Conservation (phyloP, 2,329 filamentous ascomycete genomes). For the Polytolypa hystricis region DNA sequence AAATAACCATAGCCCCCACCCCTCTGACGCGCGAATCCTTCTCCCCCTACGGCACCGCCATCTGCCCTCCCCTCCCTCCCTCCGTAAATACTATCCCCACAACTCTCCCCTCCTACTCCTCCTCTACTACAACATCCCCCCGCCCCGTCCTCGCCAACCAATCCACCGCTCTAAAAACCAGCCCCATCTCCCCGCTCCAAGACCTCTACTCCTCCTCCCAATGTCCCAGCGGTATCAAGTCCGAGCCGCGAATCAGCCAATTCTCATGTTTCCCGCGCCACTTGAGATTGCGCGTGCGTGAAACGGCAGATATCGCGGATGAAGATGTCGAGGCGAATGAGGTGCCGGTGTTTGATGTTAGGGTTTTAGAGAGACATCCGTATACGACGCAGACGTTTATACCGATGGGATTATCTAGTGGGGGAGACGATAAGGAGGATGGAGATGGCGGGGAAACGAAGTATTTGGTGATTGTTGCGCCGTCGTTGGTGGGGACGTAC, state of each 20-base stretch:
- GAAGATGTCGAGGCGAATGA: constrained; percentile 11
- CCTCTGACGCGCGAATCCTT: constrained; percentile 62
- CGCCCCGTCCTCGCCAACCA: constrained; percentile 64
- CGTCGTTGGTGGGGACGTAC: constrained; percentile 46
- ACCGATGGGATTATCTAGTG: constrained; percentile 45
- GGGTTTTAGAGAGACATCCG: constrained; percentile 78
- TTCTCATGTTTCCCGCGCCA: constrained; percentile 69
- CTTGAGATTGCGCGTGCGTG: constrained; percentile 28
- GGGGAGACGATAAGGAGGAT: constrained; percentile 9
- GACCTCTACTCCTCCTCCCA: constrained; percentile 56
- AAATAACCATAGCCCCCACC: constrained; percentile 43
- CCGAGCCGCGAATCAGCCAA: constrained; percentile 65
- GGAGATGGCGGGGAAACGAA: constrained; percentile 18
- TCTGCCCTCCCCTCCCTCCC: constrained; percentile 58
- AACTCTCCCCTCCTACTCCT: constrained; percentile 21
- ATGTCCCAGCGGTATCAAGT: constrained; percentile 27
- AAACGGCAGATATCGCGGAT: constrained; percentile 5
- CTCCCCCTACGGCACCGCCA: constrained; percentile 68
- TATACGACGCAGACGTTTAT: constrained; percentile 91
- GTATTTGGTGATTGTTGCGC: constrained; percentile 85
- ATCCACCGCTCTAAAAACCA: constrained; percentile 77
- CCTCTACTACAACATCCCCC: constrained; percentile 24
- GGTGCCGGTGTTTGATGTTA: constrained; percentile 48
- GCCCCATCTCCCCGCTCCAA: constrained; percentile 60
- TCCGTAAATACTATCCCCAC: constrained; percentile 34